A percentile compares a stretch with the other conserved stretches of the same genome.
These are phyloP conservation scores for Didymella sp. DNA, from an alignment of 2,329 filamentous ascomycete species.

Conservation along the genomic window DNA sequence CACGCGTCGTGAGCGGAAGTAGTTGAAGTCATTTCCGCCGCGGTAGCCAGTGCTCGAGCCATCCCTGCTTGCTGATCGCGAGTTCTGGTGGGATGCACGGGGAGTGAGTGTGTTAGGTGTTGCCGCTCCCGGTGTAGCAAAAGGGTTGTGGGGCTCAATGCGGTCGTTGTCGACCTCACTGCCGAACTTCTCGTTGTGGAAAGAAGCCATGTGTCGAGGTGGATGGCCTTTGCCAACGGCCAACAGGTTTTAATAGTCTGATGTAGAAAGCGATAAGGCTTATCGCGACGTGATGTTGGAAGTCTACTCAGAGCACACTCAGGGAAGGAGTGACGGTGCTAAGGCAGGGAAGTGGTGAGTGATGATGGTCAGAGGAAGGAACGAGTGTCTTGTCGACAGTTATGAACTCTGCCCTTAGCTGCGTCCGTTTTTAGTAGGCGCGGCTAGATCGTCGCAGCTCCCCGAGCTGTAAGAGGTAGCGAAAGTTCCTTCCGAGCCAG, in stretches of 20 bases:
- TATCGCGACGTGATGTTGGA: conserved; percentile 1
- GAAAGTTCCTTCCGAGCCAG: conserved; percentile 15
- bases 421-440: conserved; percentile 20
- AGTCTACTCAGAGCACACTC: conserved; percentile 9
- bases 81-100: conserved; percentile 17
- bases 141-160: conserved; percentile 24
- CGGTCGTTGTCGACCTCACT: conserved; percentile 14
- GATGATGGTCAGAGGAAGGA: conserved; percentile 2
- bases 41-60: conserved; percentile 21
- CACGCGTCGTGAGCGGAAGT: conserved; percentile 77
- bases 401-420: conserved; percentile 15
- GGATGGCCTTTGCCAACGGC: conserved; percentile 4
- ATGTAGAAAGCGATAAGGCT: conserved; percentile 1
- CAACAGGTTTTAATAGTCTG: not conserved
- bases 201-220: conserved; percentile 13
- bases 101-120: conserved; percentile 22
- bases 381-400: conserved; percentile 16
- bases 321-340: conserved; percentile 16
- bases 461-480: conserved; percentile 16
- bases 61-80: conserved; percentile 17
- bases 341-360: conserved; percentile 6
- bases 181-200: conserved; percentile 19
- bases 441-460: conserved; percentile 17
- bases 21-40: conserved; percentile 18
- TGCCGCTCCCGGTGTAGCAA: conserved; percentile 23